Evolutionary conservation across 352 stramenopile species (phyloP), one percentile per base, ranked within the genome.

Genomic region (Phytopythium mirpurense): DNA sequence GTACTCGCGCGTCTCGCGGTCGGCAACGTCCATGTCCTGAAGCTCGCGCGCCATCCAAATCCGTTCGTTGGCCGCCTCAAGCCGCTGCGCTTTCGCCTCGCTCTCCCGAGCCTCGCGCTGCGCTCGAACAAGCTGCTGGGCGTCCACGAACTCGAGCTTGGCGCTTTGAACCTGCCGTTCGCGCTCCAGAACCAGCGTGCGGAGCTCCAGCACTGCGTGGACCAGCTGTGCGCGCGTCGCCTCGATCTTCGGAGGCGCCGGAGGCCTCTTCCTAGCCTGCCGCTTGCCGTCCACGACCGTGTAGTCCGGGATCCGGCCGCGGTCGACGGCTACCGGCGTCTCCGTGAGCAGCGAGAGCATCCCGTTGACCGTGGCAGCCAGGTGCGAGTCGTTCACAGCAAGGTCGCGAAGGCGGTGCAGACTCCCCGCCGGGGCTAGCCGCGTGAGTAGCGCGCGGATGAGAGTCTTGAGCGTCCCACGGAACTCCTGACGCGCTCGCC

Each of bases 341-440:
- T 88, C 80, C 7, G 74, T 69, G 6, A 86, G 54, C n/a, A 90
- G 57, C 24, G 69, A 57, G 3, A 90, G 48, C 65, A 86, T 73
- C 4, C 38, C 21, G 19, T 86, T 85, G 5, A 90, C 26, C 5
- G 67, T 71, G 15, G 34, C 21, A 0, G 67, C 62, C n/a, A 86
- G 57, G 7, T 56, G 37, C 2, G 60, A 69, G 43, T 74, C 48
- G 19, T 52, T 60, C 5, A 59, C 60, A 5, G 62, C 55, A 1
- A 90, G 57, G 31, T 86, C 71, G 18, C 74, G 72, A 0, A 90
- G 56, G 8, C 77, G 75, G 60, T 88, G 70, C 5, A 90, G 62
- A 31, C 74, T 78, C 5, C 80, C 77, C 1, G 68, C 85, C 0
- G 80, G 80, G 2, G 77, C 74, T 36, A 90, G 54, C 11, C 59